phyloP scores from a whole-genome alignment of 2,329 filamentous ascomycete genomes.

The Pseudogymnoascus pannorum region DNA sequence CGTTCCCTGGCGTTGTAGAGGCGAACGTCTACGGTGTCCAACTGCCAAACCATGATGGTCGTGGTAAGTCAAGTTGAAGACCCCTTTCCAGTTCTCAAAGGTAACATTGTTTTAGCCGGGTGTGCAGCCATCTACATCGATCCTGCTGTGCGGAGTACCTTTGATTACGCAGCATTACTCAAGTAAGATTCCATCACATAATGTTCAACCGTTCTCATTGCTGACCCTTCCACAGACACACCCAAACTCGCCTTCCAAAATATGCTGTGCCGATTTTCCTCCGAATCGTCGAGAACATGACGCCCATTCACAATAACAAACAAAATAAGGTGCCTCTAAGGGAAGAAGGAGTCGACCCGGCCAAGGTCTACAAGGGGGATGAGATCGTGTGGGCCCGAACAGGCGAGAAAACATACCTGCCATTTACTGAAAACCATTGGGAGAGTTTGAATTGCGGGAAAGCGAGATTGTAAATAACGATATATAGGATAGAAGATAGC shows the following conservation, averaged over 20 bases:
- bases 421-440: constrained; percentile 55
- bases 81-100: background rate
- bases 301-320: constrained; percentile 69
- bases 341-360: constrained; percentile 57
- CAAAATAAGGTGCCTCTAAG: constrained; percentile 68
- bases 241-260: constrained; percentile 53
- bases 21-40: constrained; percentile 65
- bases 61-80: constrained; percentile 23
- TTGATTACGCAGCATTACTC: constrained; percentile 55
- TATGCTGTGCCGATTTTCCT: constrained; percentile 74
- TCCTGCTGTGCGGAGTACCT: constrained; percentile 37
- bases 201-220: background rate
- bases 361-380: constrained; percentile 36
- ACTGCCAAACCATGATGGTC: constrained; percentile 59
- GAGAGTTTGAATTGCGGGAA: constrained; percentile 38
- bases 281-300: constrained; percentile 49
- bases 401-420: constrained; percentile 49
- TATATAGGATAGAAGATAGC: background rate
- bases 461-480: constrained; percentile 35
- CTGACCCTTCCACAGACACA: constrained; percentile 34
- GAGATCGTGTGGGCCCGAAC: constrained; percentile 50
- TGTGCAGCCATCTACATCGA: constrained; percentile 57
- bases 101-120: constrained; percentile 39
- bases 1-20: constrained; percentile 51
- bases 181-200: constrained; percentile 29